Base-by-base conservation (phyloP, 768 basidiomycete genomes). In the Omphalotus guepiniiformis region DNA sequence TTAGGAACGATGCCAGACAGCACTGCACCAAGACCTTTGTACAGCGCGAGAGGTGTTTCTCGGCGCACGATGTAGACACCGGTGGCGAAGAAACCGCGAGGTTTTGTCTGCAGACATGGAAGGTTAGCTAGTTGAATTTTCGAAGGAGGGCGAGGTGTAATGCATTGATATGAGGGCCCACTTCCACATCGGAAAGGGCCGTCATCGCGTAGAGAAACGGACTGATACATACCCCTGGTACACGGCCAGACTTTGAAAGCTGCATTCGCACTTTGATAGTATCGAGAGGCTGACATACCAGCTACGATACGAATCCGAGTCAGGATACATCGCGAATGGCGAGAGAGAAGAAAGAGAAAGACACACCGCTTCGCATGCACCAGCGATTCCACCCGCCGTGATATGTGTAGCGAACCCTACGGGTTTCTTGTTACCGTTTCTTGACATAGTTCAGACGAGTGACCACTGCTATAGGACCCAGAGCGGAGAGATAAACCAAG, bases 181-280 rank as follows among this genome's bases (percentile, higher is more conserved):
- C 28, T 15, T 3, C 27, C 4, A 32, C 9, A 25, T 29, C 26
- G 16, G 27, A 18, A 4, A 25, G 23, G 26, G 15, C 5, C n/a
- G n/a, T n/a, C n/a, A n/a, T n/a, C n/a, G n/a, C n/a, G n/a, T 9
- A 19, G 26, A 8, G 19, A n/a, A 21, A 21, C 25, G 30, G 15
- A 22, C 19, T 28, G 18, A 22, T 3, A 85, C 89, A 63, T 66
- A 98, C 96, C 39, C 96, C 96, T 43, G 88, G 81, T 34, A 74
- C 64, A 47, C 74, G 71, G 27, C 93, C 82, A 8, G 93, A 85
- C 66, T 73, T 82, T 49, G 89, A 90, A 48, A 99, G 83, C 71
- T 99, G 96, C 96, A 99, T 99, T n/a, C 96, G 91, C 56, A 97
- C 95, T 72, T 98, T 98, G 75, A 98, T 98, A 21, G 96, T 98